Evolutionary conservation across 2,329 filamentous ascomycete species (phyloP).

Genomic region (Diaporthe sp.): DNA sequence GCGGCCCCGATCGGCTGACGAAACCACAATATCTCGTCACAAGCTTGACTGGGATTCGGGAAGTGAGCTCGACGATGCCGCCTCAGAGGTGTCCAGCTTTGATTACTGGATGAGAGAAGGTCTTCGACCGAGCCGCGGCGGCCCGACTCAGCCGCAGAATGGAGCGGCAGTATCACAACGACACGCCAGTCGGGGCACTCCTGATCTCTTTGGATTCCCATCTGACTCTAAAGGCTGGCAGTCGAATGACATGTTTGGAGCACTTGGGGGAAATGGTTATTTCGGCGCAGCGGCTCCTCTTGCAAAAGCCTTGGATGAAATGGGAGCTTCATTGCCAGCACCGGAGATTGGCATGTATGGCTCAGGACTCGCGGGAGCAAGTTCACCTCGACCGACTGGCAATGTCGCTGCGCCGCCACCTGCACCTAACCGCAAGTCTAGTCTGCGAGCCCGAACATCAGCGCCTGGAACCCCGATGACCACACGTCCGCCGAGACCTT

Average conservation of each 20-base stretch:
- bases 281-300: constrained; percentile 49
- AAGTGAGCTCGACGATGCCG: constrained; percentile 57
- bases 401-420: constrained; percentile 54
- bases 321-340: constrained; percentile 61
- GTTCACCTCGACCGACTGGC: constrained; percentile 44
- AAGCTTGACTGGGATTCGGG: constrained; percentile 61
- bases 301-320: constrained; percentile 55
- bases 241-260: constrained; percentile 61
- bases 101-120: constrained; percentile 73
- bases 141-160: constrained; percentile 11
- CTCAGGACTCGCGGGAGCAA: constrained; percentile 47
- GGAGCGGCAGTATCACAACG: not conserved
- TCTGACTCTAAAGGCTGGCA: constrained; percentile 59
- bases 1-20: constrained; percentile 63
- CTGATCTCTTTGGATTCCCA: constrained; percentile 69
- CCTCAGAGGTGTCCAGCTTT: constrained; percentile 63
- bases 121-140: constrained; percentile 54
- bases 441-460: constrained; percentile 62
- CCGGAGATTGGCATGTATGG: constrained; percentile 55
- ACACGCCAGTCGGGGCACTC: constrained; percentile 48
- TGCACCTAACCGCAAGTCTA: constrained; percentile 66
- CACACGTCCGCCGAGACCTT: constrained; percentile 38
- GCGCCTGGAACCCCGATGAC: constrained; percentile 43
- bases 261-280: constrained; percentile 52
- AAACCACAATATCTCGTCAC: constrained; percentile 58